Evolutionary conservation across 306 rosid species (phyloP), one percentile per base, ranked within the genome.

Genomic region (Pachyrhizus erosus): DNA sequence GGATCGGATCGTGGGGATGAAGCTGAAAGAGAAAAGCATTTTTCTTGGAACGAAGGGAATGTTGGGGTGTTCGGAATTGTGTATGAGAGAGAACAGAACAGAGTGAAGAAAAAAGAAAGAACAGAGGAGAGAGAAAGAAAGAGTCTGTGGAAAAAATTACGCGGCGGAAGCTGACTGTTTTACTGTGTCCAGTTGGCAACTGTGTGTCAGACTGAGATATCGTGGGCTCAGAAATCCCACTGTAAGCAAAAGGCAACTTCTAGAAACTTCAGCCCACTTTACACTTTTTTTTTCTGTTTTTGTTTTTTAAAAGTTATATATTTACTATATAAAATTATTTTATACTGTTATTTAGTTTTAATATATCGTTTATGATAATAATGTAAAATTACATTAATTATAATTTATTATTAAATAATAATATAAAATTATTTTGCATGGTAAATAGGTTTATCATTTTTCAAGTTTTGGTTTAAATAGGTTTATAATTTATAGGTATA

Each of bases 121-220:
- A 45, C 17, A 62, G 33, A 54, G 61, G 34, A 52, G 12, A 52
- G 78, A 20, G 60, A 23, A 37, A 20, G 37, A 29, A 23, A 12
- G 70, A 55, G 77, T 5, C 46, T 13, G 58, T 49, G 79, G 37
- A 11, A 23, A 58, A 70, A 51, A 24, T 33, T 13, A 82, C 82
- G 82, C 84, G 88, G 84, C 76, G 20, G 46, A 23, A 42, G 69
- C 68, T 73, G 81, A 45, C 77, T 31, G 78, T 48, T 11, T 75
- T 68, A 42, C 31, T 33, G 55, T 29, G 77, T 39, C 70, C 81
- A 79, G 77, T 73, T 80, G 84, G 84, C 78, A 58, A 5, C 6
- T 6, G 37, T 12, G 29, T 24, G 27, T 23, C 29, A 65, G 66
- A 14, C 1, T 8, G 9, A 64, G 26, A 29, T 12, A 20, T 39